Conservation (phyloP, 768 basidiomycete genomes). For the Tubosaeta brunneosetosa region DNA sequence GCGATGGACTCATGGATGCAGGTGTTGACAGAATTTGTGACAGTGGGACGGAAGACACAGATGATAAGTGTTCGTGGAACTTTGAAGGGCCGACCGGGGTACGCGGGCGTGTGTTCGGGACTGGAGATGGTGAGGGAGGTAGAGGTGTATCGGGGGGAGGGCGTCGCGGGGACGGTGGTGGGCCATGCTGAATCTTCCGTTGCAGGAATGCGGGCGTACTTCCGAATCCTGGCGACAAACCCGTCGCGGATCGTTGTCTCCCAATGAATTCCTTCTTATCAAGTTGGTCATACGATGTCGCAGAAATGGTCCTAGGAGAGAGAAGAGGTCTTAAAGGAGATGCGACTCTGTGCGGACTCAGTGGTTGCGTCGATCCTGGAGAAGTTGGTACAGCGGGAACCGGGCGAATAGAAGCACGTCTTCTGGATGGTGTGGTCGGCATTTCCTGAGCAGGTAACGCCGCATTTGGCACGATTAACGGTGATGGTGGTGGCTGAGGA, state of each 20-base stretch:
- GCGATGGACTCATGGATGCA: constrained; percentile 12
- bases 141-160: constrained; percentile 28
- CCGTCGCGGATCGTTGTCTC: constrained; percentile 16
- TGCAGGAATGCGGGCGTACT: constrained; percentile 26
- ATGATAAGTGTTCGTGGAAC: constrained; percentile 32
- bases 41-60: constrained; percentile 21
- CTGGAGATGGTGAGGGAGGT: constrained; percentile 22
- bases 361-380: constrained; percentile 10
- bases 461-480: constrained; percentile 1
- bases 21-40: constrained; percentile 11
- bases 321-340: constrained; percentile 23
- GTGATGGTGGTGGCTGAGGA: constrained; percentile 25
- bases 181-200: constrained; percentile 24
- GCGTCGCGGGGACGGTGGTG: constrained; percentile 23
- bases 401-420: constrained; percentile 12
- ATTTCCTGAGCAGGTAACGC: neutral
- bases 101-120: constrained; percentile 1
- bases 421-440: constrained; percentile 6
- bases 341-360: constrained; percentile 10
- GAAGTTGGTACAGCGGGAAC: constrained; percentile 12
- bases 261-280: constrained; percentile 2
- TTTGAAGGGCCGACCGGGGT: constrained; percentile 21
- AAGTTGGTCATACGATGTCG: constrained; percentile 5
- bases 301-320: constrained; percentile 9
- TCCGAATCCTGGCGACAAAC: constrained; percentile 5